Evolutionary conservation across 1,139 yeast genomes (phyloP), one percentile per base, ranked within the genome.

Genomic region (Kodamaea fungicola): DNA sequence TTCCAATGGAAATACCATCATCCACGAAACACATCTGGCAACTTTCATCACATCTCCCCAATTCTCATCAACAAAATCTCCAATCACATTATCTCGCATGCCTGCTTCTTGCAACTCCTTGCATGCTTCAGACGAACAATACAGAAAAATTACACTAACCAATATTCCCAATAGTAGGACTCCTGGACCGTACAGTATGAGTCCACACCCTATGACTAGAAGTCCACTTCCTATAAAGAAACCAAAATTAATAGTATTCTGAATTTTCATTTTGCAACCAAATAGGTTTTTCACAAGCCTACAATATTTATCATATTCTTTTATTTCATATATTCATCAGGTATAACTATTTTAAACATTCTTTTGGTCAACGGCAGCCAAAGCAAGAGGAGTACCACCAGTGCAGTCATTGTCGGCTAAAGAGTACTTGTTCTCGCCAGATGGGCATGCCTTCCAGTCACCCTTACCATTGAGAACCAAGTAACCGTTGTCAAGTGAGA

Each of bases 371-470:
- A 50, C 45, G 13, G 47, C 47, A 28, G 34, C 36, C 51, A 55
- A 53, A 9, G 44, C 51, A 42, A 61, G 54, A 25, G 51, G 53
- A 30, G 57, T 55, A 21, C 63, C 65, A 8, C 63, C 63, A 27
- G 40, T 39, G 42, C 65, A 59, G 40, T 48, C 50, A 19, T 55
- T 54, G 43, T 43, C 48, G 30, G 62, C 48, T 46, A 60, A 58
- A 8, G 63, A 59, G 42, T 35, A 56, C 22, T 42, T 41, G 49
- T 53, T 45, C 6, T 35, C 45, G 7, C 56, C 64, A 35, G 59
- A 52, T 30, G 67, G 65, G 34, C 62, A 57, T 10, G 61, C 62
- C 34, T 39, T 52, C 54, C 55, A 57, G 35, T 45, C 41, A 34
- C 45, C 47, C 22, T 49, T 43, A 24, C 55, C 60, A 30, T 54